A percentile compares a stretch with the other conserved stretches of the same genome.
Evolutionary conservation across 129 eudicot species (phyloP).

Genomic region (Calendula officinalis): DNA sequence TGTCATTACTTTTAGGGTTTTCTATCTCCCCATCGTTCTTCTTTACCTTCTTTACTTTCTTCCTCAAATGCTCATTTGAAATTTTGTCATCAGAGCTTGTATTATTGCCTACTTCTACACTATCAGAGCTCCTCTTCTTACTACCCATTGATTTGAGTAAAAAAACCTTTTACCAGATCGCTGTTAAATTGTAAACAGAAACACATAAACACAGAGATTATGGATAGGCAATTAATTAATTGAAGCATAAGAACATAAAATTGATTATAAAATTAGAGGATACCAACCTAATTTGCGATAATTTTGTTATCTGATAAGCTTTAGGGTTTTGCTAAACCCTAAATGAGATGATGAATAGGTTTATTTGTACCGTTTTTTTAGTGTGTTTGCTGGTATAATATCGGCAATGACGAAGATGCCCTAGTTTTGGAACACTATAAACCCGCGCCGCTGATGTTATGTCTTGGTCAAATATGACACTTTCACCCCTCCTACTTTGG

Average conservation of each 20-base stretch:
- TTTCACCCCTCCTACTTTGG: conserved; percentile 11
- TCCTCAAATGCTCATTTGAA: conserved; percentile 29
- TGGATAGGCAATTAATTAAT: too few species aligned
- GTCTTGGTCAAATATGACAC: neutral
- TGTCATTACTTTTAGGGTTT: conserved; percentile 8
- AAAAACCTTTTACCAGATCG: neutral
- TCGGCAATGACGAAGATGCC: conserved; percentile 11
- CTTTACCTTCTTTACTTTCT: conserved; percentile 46
- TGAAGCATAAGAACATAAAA: conserved; percentile 7
- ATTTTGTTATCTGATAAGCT: neutral
- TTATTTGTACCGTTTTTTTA: neutral
- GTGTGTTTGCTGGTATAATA: too few species aligned
- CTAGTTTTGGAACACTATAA: conserved; percentile 27
- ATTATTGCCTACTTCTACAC: conserved; percentile 29
- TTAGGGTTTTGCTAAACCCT: conserved; percentile 27
- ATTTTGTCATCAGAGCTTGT: conserved; percentile 20
- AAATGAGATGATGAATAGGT: neutral
- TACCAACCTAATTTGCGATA: conserved; percentile 5
- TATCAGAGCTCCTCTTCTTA: conserved; percentile 40
- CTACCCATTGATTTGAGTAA: conserved; percentile 33
- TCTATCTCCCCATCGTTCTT: conserved; percentile 39
- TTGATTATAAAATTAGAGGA: conserved; percentile 8
- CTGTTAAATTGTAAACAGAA: conserved; percentile 6
- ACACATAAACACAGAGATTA: neutral
- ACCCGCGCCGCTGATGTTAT: conserved; percentile 20